Conservation (phyloP, 192 early-diverging fungal species). For the Backusella morwellensis region DNA sequence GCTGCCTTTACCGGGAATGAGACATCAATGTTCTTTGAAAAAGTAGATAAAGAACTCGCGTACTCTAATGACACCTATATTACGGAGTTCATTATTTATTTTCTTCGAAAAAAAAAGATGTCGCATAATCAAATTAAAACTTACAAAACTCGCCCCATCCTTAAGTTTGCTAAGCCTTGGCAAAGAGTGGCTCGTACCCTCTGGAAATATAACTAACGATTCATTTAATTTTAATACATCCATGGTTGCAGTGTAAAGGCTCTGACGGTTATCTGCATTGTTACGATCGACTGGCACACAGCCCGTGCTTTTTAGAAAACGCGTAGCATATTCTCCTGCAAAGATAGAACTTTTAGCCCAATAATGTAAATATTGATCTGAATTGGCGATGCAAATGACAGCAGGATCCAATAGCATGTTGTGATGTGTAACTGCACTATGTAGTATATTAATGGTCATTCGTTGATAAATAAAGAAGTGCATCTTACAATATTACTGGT, state of each 20-base stretch:
- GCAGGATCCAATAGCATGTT: slow-evolving; percentile 53
- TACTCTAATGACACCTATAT: slow-evolving; percentile 45
- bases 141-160: slow-evolving; percentile 47
- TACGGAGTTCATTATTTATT: slow-evolving; percentile 25
- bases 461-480: background rate
- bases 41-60: slow-evolving; percentile 25
- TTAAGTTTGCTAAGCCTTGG: slow-evolving; percentile 38
- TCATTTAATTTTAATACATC: slow-evolving; percentile 41
- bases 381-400: slow-evolving; percentile 34
- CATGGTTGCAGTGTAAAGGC: slow-evolving; percentile 40
- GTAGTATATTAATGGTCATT: background rate
- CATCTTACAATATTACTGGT: slow-evolving; percentile 39
- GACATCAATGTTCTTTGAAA: slow-evolving; percentile 17
- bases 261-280: slow-evolving; percentile 23
- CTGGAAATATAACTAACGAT: slow-evolving; percentile 47
- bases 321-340: slow-evolving; percentile 22
- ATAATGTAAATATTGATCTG: slow-evolving; percentile 44
- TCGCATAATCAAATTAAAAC: background rate
- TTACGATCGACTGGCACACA: slow-evolving; percentile 50
- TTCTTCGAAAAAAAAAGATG: background rate
- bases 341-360: slow-evolving; percentile 53
- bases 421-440: slow-evolving; percentile 38
- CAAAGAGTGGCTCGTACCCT: slow-evolving; percentile 43
- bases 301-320: slow-evolving; percentile 36
- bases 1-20: slow-evolving; percentile 12